Evolutionary conservation across 75 land plant genomes (phyloP).

Genomic region (Cryptomeria japonica): DNA sequence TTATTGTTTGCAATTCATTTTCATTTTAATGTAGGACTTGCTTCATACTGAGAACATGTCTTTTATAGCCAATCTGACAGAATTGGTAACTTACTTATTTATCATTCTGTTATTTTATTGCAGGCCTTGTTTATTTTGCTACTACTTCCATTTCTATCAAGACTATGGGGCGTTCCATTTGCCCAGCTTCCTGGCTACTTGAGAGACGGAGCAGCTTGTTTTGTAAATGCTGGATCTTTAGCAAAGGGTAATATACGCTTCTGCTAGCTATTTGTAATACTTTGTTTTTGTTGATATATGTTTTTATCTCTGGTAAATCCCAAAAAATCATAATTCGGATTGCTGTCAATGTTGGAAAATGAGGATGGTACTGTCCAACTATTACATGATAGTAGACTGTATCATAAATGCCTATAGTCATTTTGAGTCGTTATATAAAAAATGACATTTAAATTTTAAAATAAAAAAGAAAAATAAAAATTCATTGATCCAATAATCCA

Average conservation of each 20-base stretch:
- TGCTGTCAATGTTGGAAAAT: neutral
- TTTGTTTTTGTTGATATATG: neutral
- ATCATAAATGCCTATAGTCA: neutral
- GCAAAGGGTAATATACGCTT: slow-evolving; percentile 39
- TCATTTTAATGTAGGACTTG: neutral
- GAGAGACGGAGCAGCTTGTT: slow-evolving; percentile 86
- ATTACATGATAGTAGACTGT: neutral
- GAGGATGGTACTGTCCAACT: neutral
- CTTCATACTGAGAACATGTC: neutral
- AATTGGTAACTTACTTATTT: neutral
- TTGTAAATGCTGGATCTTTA: slow-evolving; percentile 66
- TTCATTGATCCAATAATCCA: no score
- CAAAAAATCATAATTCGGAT: neutral
- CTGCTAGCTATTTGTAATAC: neutral
- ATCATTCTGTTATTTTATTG: slow-evolving; percentile 1
- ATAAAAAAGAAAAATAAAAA: no score
- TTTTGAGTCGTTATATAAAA: neutral
- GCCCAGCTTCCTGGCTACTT: slow-evolving; percentile 63
- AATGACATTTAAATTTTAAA: no score
- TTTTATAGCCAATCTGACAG: neutral
- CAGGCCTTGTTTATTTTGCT: slow-evolving; percentile 88
- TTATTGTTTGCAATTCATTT: neutral
- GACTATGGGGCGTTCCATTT: slow-evolving; percentile 86
- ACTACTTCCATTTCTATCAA: slow-evolving; percentile 85
- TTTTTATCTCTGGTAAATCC: neutral